A percentile compares a stretch with the other conserved stretches of the same genome.
phyloP scores from a whole-genome alignment of 345 rosid species.

The Litchi chinensis region DNA sequence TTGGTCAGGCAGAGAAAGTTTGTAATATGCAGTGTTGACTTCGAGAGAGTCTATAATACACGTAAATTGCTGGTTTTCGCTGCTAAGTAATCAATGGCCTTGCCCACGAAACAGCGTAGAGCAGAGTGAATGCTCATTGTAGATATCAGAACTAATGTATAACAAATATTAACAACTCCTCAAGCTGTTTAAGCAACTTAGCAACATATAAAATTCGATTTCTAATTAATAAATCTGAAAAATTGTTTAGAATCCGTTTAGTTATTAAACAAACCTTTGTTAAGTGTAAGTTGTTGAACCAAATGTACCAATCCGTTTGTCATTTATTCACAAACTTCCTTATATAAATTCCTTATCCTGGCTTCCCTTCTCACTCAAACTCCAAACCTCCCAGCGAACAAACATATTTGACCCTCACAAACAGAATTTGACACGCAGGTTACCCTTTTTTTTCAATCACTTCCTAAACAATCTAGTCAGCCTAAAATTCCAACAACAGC shows the following conservation, averaged over 20 bases:
- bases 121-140: not conserved
- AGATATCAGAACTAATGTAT: not conserved
- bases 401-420: slow-evolving; percentile 24
- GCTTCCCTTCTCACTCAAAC: slow-evolving; percentile 23
- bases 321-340: slow-evolving; percentile 6
- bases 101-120: not conserved
- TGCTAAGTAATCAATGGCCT: not conserved
- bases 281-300: slow-evolving; percentile 38
- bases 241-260: slow-evolving; percentile 1
- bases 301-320: slow-evolving; percentile 32
- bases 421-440: slow-evolving; percentile 1
- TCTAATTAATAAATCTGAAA: not conserved
- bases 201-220: not conserved
- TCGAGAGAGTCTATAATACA: not conserved
- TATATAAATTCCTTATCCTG: slow-evolving; percentile 15
- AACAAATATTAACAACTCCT: not conserved
- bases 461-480: not conserved
- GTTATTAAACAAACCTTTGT: slow-evolving; percentile 18
- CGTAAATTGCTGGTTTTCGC: not conserved
- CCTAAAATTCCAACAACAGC: not conserved
- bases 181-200: not conserved
- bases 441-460: too few relatives aligned
- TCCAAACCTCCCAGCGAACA: slow-evolving; percentile 16
- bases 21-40: too few relatives aligned
- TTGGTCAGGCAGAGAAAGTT: not conserved